Conservation (phyloP, 768 basidiomycete genomes). For the Clavulina sp. region DNA sequence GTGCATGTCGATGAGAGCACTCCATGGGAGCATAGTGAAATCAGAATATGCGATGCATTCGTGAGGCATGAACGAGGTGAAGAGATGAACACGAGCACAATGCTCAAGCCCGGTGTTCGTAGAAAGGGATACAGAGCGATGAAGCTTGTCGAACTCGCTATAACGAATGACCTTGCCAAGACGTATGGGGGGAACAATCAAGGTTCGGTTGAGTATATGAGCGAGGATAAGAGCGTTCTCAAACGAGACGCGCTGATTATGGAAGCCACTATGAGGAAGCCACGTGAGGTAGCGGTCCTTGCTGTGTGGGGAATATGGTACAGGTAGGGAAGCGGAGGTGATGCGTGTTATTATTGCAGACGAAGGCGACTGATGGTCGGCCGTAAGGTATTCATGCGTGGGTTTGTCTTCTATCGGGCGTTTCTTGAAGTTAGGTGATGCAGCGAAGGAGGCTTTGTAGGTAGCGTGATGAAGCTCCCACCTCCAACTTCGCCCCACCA, state of each 20-base stretch:
- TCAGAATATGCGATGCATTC: conserved; percentile 47
- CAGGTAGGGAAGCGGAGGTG: not conserved
- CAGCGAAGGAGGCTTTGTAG: too few species aligned
- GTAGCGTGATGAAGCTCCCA: not conserved
- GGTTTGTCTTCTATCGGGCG: too few species aligned
- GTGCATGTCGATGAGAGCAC: conserved; percentile 43
- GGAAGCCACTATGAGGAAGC: conserved; percentile 69
- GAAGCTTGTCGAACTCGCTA: conserved; percentile 33
- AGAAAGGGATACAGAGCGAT: conserved; percentile 26
- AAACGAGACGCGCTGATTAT: conserved; percentile 74
- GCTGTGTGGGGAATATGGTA: conserved; percentile 21
- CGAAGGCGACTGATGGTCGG: too few species aligned
- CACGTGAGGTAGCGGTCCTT: conserved; percentile 44
- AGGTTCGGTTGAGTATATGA: conserved; percentile 50
- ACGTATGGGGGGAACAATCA: conserved; percentile 60
- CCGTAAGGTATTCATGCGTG: too few species aligned
- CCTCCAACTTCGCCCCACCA: not conserved
- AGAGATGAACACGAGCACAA: conserved; percentile 25
- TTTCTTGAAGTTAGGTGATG: not conserved
- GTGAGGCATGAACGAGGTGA: conserved; percentile 19
- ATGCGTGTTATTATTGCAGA: too few species aligned
- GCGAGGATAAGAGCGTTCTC: conserved; percentile 72
- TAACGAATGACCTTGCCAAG: conserved; percentile 52
- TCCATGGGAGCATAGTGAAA: conserved; percentile 52
- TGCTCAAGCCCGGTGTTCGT: conserved; percentile 35